Evolutionary conservation across 2,329 filamentous ascomycete genomes (phyloP).

Genomic region (Harringtonia lauricola): DNA sequence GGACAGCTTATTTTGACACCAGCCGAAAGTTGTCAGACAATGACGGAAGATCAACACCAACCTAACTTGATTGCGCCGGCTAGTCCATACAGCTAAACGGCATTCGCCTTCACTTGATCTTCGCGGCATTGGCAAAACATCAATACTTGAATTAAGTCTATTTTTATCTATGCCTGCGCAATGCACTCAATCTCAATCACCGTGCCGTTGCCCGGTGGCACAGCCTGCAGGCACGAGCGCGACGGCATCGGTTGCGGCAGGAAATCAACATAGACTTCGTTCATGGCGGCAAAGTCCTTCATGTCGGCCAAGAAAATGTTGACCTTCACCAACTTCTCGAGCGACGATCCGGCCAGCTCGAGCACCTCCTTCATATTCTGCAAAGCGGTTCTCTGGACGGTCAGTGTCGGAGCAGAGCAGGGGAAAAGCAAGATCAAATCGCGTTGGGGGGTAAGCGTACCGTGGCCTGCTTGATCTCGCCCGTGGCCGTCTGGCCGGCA

Average conservation of each 20-base stretch:
- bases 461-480: slow-evolving; percentile 34
- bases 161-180: slow-evolving; percentile 42
- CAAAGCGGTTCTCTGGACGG: slow-evolving; percentile 37
- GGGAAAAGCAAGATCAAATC: not conserved
- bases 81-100: too few species aligned
- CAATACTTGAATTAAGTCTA: too few species aligned
- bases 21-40: too few species aligned
- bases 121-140: too few species aligned
- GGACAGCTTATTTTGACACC: too few species aligned
- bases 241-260: slow-evolving; percentile 71
- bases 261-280: slow-evolving; percentile 42
- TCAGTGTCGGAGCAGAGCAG: not conserved
- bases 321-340: slow-evolving; percentile 55
- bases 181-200: slow-evolving; percentile 86
- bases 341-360: slow-evolving; percentile 44
- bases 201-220: slow-evolving; percentile 74
- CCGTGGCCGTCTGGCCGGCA: slow-evolving; percentile 35
- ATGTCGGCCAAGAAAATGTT: slow-evolving; percentile 57
- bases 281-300: slow-evolving; percentile 50
- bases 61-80: too few species aligned
- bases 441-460: slow-evolving; percentile 14
- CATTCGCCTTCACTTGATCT: too few species aligned
- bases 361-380: slow-evolving; percentile 49
- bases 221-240: slow-evolving; percentile 77
- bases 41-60: too few species aligned